Percentiles rank a stretch among this genome's conserved stretches.
phyloP scores from a whole-genome alignment of 257 asterid species.

The Ilex aquifolium region DNA sequence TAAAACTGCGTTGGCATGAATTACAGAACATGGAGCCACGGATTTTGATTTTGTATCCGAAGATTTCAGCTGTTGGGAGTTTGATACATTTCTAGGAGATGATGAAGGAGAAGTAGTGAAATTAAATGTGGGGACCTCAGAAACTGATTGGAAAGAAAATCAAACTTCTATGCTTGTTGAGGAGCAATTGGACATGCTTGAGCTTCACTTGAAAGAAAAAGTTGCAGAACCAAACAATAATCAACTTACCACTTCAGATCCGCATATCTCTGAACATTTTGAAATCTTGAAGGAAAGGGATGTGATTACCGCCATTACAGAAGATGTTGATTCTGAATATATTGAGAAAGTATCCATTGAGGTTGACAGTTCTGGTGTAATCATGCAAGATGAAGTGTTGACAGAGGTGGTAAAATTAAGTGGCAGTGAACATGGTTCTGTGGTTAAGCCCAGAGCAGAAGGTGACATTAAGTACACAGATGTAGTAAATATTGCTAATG shows the following conservation, averaged over 20 bases:
- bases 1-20: no score
- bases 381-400: constrained; percentile 4
- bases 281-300: constrained; percentile 35
- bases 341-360: constrained; percentile 13
- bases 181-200: constrained; percentile 13
- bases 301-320: constrained; percentile 37
- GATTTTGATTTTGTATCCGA: constrained; percentile 14
- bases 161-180: constrained; percentile 5
- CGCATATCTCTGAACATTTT: constrained; percentile 15
- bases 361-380: constrained; percentile 11
- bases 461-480: neutral
- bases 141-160: constrained; percentile 12
- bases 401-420: constrained; percentile 8
- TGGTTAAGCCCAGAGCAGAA: constrained; percentile 7
- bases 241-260: constrained; percentile 6
- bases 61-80: constrained; percentile 16
- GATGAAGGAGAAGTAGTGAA: constrained; percentile 5
- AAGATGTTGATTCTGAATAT: constrained; percentile 36
- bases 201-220: constrained; percentile 20
- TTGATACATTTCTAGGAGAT: constrained; percentile 14
- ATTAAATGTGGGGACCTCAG: constrained; percentile 5
- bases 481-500: neutral
- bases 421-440: constrained; percentile 3
- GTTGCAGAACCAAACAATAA: constrained; percentile 8
- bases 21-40: constrained; percentile 18